Conservation (phyloP, 306 rosid species). For the Inga leiocalycina region DNA sequence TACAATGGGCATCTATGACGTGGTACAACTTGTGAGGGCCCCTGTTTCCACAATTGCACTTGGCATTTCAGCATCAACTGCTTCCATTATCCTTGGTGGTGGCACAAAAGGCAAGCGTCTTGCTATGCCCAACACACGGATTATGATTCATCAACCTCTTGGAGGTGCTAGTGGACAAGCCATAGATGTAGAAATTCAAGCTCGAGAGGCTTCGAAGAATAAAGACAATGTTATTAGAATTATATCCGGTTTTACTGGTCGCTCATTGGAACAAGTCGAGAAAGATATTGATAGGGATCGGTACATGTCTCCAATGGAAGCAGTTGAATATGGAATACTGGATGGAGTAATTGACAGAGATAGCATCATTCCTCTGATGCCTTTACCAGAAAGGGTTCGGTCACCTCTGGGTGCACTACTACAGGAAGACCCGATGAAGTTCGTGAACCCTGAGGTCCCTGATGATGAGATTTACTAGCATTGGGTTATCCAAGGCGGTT, state of each 20-base stretch:
- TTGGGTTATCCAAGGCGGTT: conserved; percentile 23
- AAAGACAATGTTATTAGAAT: conserved; percentile 73
- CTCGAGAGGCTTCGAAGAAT: conserved; percentile 80
- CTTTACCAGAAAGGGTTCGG: conserved; percentile 80
- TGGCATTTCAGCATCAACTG: conserved; percentile 91
- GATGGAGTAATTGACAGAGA: conserved; percentile 91
- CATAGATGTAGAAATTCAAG: conserved; percentile 92
- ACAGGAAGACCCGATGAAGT: conserved; percentile 63
- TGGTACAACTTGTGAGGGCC: conserved; percentile 94
- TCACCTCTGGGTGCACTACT: conserved; percentile 51
- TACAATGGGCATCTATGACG: conserved; percentile 92
- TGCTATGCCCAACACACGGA: conserved; percentile 94
- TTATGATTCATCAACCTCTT: conserved; percentile 92
- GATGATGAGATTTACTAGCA: conserved; percentile 89
- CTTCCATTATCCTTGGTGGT: conserved; percentile 88
- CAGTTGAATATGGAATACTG: conserved; percentile 89
- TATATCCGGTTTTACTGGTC: conserved; percentile 73
- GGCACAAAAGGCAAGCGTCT: conserved; percentile 97
- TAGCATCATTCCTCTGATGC: conserved; percentile 74
- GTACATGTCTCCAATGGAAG: conserved; percentile 95
- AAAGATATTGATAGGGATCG: conserved; percentile 88
- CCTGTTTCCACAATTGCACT: conserved; percentile 93
- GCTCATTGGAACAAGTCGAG: conserved; percentile 79
- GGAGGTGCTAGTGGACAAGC: conserved; percentile 99
- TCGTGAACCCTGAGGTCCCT: conserved; percentile 77